Base-by-base conservation (phyloP, 164 flowering plant genomes). In the Brasenia schreberi region DNA sequence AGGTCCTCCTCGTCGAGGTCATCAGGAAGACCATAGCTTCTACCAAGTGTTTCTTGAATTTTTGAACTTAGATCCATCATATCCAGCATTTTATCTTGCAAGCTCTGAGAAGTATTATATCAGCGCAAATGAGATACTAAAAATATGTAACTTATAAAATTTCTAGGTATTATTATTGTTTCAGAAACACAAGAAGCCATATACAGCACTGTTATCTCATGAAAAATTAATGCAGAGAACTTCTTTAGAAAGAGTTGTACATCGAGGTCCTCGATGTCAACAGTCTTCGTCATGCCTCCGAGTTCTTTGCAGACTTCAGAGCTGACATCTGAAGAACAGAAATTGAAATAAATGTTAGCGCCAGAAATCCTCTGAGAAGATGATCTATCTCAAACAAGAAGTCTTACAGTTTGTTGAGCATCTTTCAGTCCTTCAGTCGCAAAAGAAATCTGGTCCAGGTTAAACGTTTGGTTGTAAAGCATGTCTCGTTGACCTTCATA, bases 41-140 rank as follows among this genome's bases (percentile, higher is more conserved):
- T 80, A 74, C 97, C 98, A 70, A 94, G 89, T 19, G 96, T 81
- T 76, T 94, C 99, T 85, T 91, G 96, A 71, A 94, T 91, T 76
- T 94, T 97, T 71, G 65, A 79, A 66, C 96, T 94, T 67, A 85
- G 86, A 74, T 91, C 97, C 99, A 94, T 89, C 75, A 94, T 77
- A 74, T 94, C 99, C 92, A 89, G 82, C 97, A 94, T 94, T 77
- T 94, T 97, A 78, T 94, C 99, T 94, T 94, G 99, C 83, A 94
- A 78, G 69, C 75, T 91, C 99, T 93, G 61, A 66, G 78, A 19
- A 39, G 63, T 7, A 61, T 18, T 49, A 49, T 49, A 14, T 4
- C 56, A 49, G 16, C 9, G 16, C 56, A 9, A 49, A 49, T 49
- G 16, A 5, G 16, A 49, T 5, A 14, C 10, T 6, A 49, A 49